Conservation (phyloP, 495 filamentous ascomycete genomes). For the Penicillium longicatenatum region DNA sequence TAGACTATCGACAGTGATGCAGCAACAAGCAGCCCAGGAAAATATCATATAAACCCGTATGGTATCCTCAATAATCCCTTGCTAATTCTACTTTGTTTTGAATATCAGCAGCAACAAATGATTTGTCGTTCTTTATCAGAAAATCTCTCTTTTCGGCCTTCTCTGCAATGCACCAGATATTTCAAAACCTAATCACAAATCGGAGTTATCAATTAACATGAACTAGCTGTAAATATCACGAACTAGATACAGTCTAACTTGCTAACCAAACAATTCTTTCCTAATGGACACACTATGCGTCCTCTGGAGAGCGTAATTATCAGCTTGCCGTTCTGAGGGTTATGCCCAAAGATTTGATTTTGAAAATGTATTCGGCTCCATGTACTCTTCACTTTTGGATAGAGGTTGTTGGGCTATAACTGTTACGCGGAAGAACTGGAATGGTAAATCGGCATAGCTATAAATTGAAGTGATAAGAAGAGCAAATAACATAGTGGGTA, state of each 20-base stretch:
- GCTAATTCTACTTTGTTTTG: too few relatives aligned
- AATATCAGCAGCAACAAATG: too few relatives aligned
- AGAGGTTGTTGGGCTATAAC: background rate
- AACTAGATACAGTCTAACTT: conserved; percentile 19
- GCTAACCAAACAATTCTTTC: conserved; percentile 3
- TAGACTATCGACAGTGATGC: too few relatives aligned
- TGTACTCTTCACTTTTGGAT: background rate
- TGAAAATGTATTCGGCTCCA: background rate
- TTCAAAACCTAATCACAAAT: too few relatives aligned
- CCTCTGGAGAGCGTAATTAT: background rate
- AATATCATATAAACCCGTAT: too few relatives aligned
- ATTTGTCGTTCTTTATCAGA: too few relatives aligned
- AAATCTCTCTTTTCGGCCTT: too few relatives aligned
- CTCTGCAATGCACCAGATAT: too few relatives aligned
- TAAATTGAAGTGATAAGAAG: background rate
- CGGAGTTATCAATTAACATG: too few relatives aligned
- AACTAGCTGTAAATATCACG: conserved; percentile 6
- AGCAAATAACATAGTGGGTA: background rate
- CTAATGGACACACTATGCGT: background rate
- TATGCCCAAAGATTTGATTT: background rate
- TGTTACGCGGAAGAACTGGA: background rate
- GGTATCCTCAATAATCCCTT: too few relatives aligned
- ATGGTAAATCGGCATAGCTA: background rate
- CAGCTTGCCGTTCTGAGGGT: background rate
- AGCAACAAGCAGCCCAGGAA: too few relatives aligned